phyloP scores from a whole-genome alignment of 441 rosid genomes.

The Rhodomyrtus psidioides region DNA sequence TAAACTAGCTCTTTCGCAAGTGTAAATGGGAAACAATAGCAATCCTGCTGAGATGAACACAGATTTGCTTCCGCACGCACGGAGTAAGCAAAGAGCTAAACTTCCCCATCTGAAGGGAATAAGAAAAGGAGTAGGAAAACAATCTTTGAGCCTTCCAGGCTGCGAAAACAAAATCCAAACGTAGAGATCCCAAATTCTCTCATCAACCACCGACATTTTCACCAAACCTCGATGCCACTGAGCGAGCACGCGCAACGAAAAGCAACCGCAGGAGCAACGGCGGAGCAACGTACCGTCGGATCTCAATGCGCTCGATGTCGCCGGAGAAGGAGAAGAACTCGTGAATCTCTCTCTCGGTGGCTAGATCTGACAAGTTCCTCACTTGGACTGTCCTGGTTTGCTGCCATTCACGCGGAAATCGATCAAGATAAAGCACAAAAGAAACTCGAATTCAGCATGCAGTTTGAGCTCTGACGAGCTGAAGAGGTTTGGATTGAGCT shows the following conservation, averaged over 20 bases:
- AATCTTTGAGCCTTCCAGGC: background rate
- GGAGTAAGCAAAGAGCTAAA: background rate
- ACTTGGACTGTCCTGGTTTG: slow-evolving; percentile 85
- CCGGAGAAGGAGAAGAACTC: slow-evolving; percentile 98
- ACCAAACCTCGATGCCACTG: background rate
- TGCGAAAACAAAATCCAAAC: background rate
- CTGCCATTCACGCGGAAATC: background rate
- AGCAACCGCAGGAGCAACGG: background rate
- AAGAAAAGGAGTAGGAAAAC: background rate
- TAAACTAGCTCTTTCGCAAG: background rate
- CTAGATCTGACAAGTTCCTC: slow-evolving; percentile 84
- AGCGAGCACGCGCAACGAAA: slow-evolving; percentile 1
- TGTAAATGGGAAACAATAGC: background rate
- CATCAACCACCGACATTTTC: background rate
- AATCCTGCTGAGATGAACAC: background rate
- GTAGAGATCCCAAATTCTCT: background rate
- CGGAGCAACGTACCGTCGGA: slow-evolving; percentile 32
- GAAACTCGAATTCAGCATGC: background rate
- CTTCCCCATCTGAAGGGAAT: background rate
- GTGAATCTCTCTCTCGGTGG: slow-evolving; percentile 85
- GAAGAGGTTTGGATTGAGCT: background rate
- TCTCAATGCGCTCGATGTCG: slow-evolving; percentile 63
- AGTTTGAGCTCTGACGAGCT: background rate
- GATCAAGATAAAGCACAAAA: background rate
- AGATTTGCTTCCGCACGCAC: background rate